Evolutionary conservation across 2,329 filamentous ascomycete genomes (phyloP), one percentile per base, ranked within the genome.

Genomic region (Stagonosporopsis chrysanthemi): DNA sequence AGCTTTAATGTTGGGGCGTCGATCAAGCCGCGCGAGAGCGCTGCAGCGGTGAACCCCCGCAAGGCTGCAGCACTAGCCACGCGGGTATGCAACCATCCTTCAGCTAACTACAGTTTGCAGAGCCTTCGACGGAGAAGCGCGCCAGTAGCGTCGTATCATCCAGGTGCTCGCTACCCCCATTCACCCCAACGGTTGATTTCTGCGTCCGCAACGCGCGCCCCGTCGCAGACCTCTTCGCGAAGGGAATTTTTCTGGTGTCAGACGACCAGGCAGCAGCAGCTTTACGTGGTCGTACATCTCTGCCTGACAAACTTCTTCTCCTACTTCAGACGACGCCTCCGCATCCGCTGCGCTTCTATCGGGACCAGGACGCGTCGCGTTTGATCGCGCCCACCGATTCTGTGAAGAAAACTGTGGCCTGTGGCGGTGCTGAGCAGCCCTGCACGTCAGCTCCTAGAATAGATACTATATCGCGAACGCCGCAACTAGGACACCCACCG

Each of bases 31-130:
- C 12, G 46, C 11, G 7, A 5, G 22, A 28, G 28, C 41, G 36
- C 23, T 47, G 52, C 24, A 38, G 53, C 53, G 53, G 47, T 56
- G 53, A 48, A 42, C 12, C 23, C 26, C 54, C 39, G 48, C 48
- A 57, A 52, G 54, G 54, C 54, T 57, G 54, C 54, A 48, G 48
- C 54, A 57, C 54, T 57, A 57, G 54, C 40, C 36, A 51, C 54
- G 17, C 48, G 48, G 48, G 48, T 52, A 52, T 47, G 54, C 54
- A 52, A 38, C 46, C 40, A 49, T 50, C 45, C 47, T 56, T 51
- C 47, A 56, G 46, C 46, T 57, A 57, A 36, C 31, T 38, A 52
- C 39, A 39, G 48, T 57, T 52, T 57, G 54, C 54, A 52, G 54
- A 39, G 26, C 51, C 43, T 57, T 43, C 54, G 35, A 48, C 54